A percentile compares a stretch with the other conserved stretches of the same genome.
phyloP scores from a whole-genome alignment of 768 basidiomycete genomes.

The Auriscalpium orientale region DNA sequence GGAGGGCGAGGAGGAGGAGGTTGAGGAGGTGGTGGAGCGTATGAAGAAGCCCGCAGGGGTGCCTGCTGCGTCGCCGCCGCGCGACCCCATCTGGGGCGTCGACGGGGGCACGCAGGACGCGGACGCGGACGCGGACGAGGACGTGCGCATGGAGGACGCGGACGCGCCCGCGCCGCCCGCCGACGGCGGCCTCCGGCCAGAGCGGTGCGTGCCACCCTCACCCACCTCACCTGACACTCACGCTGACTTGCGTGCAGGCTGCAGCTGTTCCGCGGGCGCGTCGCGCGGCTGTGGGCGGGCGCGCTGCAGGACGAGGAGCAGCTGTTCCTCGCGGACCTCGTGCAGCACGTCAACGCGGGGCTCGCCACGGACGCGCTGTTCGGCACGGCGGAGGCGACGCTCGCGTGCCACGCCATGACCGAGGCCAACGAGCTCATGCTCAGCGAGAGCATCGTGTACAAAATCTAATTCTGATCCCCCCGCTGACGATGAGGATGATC shows the following conservation, averaged over 20 bases:
- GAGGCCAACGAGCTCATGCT: conserved; percentile 81
- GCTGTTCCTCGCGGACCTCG: conserved; percentile 58
- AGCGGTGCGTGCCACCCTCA: conserved; percentile 41
- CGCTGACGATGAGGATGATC: background rate
- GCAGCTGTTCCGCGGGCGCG: conserved; percentile 69
- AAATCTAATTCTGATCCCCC: conserved; percentile 40
- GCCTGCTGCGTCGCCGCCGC: conserved; percentile 19
- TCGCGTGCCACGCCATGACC: conserved; percentile 67
- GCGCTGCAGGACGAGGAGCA: conserved; percentile 71
- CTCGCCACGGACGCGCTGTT: conserved; percentile 62
- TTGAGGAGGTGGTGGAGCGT: conserved; percentile 36
- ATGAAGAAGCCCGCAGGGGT: conserved; percentile 32
- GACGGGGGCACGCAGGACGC: conserved; percentile 48
- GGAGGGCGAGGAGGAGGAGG: conserved; percentile 40
- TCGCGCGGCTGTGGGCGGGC: conserved; percentile 65
- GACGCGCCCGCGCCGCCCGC: conserved; percentile 46
- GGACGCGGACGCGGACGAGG: too few species aligned
- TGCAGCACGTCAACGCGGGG: conserved; percentile 73
- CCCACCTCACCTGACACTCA: background rate
- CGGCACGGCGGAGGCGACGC: conserved; percentile 73
- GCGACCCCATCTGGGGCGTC: conserved; percentile 59
- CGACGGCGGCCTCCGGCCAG: conserved; percentile 41
- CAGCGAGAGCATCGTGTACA: conserved; percentile 81
- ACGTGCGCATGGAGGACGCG: conserved; percentile 21
- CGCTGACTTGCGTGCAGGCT: conserved; percentile 37